Evolutionary conservation across 352 stramenopile species (phyloP).

Genomic region (Pythium myriotylum): DNA sequence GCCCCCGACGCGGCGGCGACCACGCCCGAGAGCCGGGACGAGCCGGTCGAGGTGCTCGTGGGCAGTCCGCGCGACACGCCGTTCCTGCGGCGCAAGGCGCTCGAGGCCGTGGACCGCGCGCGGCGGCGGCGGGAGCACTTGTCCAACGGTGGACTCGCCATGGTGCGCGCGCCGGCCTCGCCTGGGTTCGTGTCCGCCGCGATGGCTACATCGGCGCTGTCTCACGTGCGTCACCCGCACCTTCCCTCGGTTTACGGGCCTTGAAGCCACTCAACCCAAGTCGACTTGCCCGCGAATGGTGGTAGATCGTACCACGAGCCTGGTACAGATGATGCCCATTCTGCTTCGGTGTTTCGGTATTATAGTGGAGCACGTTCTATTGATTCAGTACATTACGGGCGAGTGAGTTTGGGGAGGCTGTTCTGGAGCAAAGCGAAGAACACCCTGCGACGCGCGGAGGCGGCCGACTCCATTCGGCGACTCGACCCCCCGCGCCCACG

Average conservation of each 20-base stretch:
- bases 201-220: constrained; percentile 27
- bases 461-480: constrained; percentile 1
- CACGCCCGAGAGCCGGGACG: constrained; percentile 6
- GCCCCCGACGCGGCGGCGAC: background rate
- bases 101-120: constrained; percentile 47
- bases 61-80: constrained; percentile 71
- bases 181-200: constrained; percentile 19
- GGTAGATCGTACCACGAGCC: constrained; percentile 14
- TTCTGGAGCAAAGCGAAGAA: constrained; percentile 19
- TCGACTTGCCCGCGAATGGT: background rate
- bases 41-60: constrained; percentile 44
- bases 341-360: constrained; percentile 7
- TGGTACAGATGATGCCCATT: constrained; percentile 20
- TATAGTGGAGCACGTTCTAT: constrained; percentile 18
- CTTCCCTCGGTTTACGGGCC: background rate
- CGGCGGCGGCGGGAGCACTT: constrained; percentile 42
- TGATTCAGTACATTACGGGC: background rate
- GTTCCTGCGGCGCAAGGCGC: constrained; percentile 68
- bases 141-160: constrained; percentile 40
- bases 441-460: constrained; percentile 1
- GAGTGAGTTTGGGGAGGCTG: constrained; percentile 14
- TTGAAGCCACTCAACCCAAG: constrained; percentile 13
- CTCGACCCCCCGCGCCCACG: background rate
- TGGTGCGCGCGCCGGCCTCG: constrained; percentile 30
- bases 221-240: constrained; percentile 17